A percentile compares a stretch with the other conserved stretches of the same genome.
These are phyloP conservation scores for Pleodorina starrii DNA, from an alignment of 139 green algal genomes.

Conservation along the genomic window DNA sequence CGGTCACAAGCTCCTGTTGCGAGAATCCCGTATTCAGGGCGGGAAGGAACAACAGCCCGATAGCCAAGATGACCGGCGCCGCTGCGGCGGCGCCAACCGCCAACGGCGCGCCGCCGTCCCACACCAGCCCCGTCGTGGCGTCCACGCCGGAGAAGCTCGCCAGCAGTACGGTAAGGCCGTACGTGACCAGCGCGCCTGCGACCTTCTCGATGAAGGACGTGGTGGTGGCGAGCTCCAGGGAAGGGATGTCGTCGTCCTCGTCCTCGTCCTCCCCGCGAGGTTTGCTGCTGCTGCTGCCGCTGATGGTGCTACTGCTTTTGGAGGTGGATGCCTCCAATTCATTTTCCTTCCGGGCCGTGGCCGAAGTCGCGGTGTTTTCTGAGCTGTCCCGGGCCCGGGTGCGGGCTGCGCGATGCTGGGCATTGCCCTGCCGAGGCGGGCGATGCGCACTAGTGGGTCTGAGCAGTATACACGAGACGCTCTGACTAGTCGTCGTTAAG, in stretches of 20 bases:
- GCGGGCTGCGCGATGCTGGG: neutral
- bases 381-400: neutral
- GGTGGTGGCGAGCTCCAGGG: neutral
- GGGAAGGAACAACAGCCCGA: conserved; percentile 1
- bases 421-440: neutral
- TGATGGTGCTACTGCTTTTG: neutral
- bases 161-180: conserved; percentile 16
- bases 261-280: neutral
- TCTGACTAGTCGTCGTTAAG: neutral
- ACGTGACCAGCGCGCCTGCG: neutral
- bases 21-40: neutral
- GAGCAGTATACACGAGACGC: neutral
- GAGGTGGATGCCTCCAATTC: no score
- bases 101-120: conserved; percentile 20
- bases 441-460: neutral
- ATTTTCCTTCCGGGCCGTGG: neutral
- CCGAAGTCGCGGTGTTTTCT: neutral
- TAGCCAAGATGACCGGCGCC: neutral
- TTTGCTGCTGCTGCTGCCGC: neutral
- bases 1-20: neutral
- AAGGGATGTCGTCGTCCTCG: neutral
- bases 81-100: conserved; percentile 2
- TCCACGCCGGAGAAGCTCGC: neutral
- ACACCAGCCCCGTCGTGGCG: neutral
- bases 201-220: conserved; percentile 28